Evolutionary conservation across 345 rosid species (phyloP), one percentile per base, ranked within the genome.

Genomic region (Reutealis trisperma): DNA sequence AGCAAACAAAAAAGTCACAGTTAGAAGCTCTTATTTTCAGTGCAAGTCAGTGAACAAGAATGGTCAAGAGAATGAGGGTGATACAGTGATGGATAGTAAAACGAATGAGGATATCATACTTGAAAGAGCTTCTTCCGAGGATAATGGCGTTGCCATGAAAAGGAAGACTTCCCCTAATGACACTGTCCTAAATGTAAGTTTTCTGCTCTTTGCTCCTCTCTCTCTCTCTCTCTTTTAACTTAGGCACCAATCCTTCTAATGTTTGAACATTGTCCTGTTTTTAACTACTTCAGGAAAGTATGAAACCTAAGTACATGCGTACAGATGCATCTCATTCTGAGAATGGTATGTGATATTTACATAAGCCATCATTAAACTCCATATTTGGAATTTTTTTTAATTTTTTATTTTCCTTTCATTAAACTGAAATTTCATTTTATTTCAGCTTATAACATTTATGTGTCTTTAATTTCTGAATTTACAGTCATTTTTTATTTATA

Each of bases 221-320:
- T 7, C 22, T 57, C 81, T 73, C 58, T 69, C 64, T 34, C n/a
- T 7, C 22, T 57, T 83, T 73, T 24, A 21, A n/a, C 24, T 11
- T 24, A 37, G 34, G 6, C 41, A 27, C 11, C 6, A 34, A 61
- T 47, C 11, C 61, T 71, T 66, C 76, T 68, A 30, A 15, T 64
- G 63, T 24, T 27, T 70, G 24, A 27, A 12, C 72, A 58, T 79
- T 66, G 82, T 74, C 25, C 37, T 70, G 74, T 37, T 57, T 71
- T 82, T 57, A 34, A 41, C 67, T 82, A 54, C 75, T 81, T 67
- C 90, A 93, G 98, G 97, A 88, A 82, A 90, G 83, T 73, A 19
- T 78, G 77, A 84, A 73, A 72, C 41, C 86, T 71, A 89, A 88
- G 86, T 83, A 84, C 61, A 77, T 84, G 81, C 83, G 82, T 68